Percentiles rank a stretch among this genome's conserved stretches.
Conservation (phyloP, 1,284 basidiomycete genomes). For the Pterulicium gracile region DNA sequence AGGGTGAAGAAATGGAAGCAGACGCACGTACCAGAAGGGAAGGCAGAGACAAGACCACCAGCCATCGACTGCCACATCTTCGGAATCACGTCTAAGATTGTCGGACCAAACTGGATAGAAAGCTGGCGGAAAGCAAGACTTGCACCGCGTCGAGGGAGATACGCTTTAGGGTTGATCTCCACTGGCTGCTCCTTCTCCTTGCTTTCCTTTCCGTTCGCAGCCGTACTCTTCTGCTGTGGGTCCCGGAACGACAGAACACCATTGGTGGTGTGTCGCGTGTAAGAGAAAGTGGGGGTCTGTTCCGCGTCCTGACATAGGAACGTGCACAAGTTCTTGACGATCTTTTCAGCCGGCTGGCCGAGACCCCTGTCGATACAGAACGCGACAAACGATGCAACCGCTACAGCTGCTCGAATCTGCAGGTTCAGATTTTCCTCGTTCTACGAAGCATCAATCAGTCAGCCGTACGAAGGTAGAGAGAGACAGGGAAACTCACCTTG, state of each 20-base stretch:
- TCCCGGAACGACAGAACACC: conserved; percentile 71
- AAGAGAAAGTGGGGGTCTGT: conserved; percentile 83
- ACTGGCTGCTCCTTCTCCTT: conserved; percentile 32
- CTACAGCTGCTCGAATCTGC: conserved; percentile 81
- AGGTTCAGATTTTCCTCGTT: conserved; percentile 86
- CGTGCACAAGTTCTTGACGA: conserved; percentile 94
- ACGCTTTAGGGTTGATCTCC: conserved; percentile 43
- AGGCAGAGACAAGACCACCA: conserved; percentile 65
- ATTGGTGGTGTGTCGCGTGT: conserved; percentile 43
- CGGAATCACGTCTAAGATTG: conserved; percentile 70
- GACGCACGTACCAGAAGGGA: conserved; percentile 41
- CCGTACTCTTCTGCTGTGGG: conserved; percentile 13
- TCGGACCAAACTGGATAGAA: conserved; percentile 68
- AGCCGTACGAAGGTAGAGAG: background rate
- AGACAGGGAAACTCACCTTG: conserved; percentile 50
- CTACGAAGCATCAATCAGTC: conserved; percentile 28
- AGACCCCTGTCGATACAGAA: conserved; percentile 69
- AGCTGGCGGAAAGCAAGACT: conserved; percentile 75
- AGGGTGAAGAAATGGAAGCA: conserved; percentile 6
- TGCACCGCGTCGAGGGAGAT: conserved; percentile 74
- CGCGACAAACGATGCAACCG: conserved; percentile 82
- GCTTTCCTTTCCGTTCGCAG: conserved; percentile 32
- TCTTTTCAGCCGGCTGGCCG: conserved; percentile 74
- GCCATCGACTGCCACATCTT: conserved; percentile 94
- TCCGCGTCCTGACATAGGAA: conserved; percentile 92